These are phyloP conservation scores for Phyllostachys edulis DNA, from an alignment of 176 grass and related monocot genomes.

Conservation along the genomic window DNA sequence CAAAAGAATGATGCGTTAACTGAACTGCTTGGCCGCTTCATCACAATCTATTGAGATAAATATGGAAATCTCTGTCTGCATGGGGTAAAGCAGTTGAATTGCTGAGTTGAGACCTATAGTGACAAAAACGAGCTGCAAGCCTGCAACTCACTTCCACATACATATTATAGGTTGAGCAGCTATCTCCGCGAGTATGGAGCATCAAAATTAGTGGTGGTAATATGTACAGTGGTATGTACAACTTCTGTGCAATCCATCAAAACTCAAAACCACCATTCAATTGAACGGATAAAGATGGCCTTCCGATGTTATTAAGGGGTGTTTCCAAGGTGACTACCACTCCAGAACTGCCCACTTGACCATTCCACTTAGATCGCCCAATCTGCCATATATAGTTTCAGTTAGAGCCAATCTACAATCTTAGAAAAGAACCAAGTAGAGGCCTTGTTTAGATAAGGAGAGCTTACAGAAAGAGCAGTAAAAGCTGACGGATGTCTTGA, in stretches of 20 bases:
- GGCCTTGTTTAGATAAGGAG: background rate
- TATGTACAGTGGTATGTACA: constrained; percentile 83
- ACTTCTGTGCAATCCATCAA: constrained; percentile 23
- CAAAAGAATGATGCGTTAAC: background rate
- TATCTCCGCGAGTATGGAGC: background rate
- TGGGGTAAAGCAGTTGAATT: constrained; percentile 4
- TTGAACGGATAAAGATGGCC: constrained; percentile 79
- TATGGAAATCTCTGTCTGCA: background rate
- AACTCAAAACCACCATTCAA: constrained; percentile 88
- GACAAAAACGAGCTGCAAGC: constrained; percentile 34
- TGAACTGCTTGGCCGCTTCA: constrained; percentile 5
- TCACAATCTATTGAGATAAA: background rate
- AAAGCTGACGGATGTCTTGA: constrained; percentile 65
- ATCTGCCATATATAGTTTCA: constrained; percentile 43
- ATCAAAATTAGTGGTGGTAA: constrained; percentile 24
- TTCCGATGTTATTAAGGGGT: constrained; percentile 73
- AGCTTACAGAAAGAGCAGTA: constrained; percentile 82
- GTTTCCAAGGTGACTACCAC: constrained; percentile 79
- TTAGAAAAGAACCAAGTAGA: background rate
- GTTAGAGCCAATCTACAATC: constrained; percentile 18
- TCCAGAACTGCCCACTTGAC: constrained; percentile 81
- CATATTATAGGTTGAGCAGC: constrained; percentile 23
- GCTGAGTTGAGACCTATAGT: constrained; percentile 13
- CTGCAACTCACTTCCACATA: constrained; percentile 32
- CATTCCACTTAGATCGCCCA: constrained; percentile 98